Evolutionary conservation across 176 grass and related monocot genomes (phyloP).

Genomic region (Paspalum notatum): DNA sequence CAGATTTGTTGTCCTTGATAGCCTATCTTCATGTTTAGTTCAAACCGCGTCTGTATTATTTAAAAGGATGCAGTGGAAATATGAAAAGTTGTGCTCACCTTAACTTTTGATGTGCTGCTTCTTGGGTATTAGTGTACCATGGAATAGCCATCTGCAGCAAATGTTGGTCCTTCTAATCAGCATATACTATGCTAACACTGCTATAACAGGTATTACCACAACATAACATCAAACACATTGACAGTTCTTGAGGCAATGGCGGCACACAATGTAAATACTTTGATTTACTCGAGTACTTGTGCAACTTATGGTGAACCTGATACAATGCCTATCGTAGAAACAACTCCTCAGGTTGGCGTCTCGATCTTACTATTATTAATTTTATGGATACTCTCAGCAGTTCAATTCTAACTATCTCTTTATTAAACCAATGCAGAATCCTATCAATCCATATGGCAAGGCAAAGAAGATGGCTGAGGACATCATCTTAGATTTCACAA

Average conservation of each 20-base stretch:
- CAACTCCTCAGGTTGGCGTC: conserved; percentile 76
- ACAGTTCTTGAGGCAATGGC: conserved; percentile 88
- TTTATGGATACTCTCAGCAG: neutral
- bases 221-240: conserved; percentile 94
- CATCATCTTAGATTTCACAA: conserved; percentile 96
- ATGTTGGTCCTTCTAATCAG: neutral
- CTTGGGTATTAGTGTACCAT: neutral
- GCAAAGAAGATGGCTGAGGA: conserved; percentile 99
- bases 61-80: neutral
- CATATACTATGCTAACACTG: conserved; percentile 19
- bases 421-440: conserved; percentile 56
- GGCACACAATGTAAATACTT: conserved; percentile 79
- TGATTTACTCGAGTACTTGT: conserved; percentile 97
- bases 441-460: conserved; percentile 98
- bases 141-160: neutral
- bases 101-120: neutral
- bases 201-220: conserved; percentile 91
- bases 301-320: conserved; percentile 96
- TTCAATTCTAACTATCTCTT: conserved; percentile 13
- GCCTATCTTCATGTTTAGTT: neutral
- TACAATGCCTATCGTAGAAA: conserved; percentile 92
- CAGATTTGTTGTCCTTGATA: conserved; percentile 1
- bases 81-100: neutral
- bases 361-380: neutral
- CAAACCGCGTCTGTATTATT: neutral